phyloP scores from a whole-genome alignment of 495 filamentous ascomycete species.

The Talaromyces nanjingensis region DNA sequence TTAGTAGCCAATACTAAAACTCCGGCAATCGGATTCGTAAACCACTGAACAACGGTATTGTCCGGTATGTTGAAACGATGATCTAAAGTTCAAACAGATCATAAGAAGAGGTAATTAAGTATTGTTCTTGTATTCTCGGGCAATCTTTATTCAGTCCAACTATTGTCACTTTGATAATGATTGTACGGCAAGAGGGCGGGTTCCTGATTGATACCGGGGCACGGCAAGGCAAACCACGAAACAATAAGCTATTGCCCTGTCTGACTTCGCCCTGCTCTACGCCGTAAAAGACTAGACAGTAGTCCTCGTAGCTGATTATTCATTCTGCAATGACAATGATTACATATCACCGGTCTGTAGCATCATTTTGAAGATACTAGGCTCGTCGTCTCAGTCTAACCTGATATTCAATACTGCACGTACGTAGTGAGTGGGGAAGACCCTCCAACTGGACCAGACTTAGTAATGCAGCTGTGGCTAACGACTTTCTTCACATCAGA shows the following conservation, averaged over 20 bases:
- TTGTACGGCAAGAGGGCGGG: not conserved
- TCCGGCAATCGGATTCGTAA: not conserved
- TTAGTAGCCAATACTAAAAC: not conserved
- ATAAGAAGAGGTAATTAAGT: not conserved
- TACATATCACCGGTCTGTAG: not conserved
- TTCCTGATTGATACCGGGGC: not conserved
- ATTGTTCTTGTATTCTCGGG: not conserved
- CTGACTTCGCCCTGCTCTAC: not conserved
- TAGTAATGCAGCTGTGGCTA: not conserved
- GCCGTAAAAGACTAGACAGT: not conserved
- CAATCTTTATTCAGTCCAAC: too few relatives aligned
- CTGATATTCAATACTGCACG: not conserved
- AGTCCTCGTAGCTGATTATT: not conserved
- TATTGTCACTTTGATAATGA: not conserved
- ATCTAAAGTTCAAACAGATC: not conserved
- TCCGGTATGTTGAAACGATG: not conserved
- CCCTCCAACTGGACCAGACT: not conserved
- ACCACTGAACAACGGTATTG: not conserved
- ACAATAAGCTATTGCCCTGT: not conserved
- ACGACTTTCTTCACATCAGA: not conserved
- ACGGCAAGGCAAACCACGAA: not conserved
- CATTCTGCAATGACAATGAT: not conserved
- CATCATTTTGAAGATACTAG: not conserved
- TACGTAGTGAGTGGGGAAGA: not conserved
- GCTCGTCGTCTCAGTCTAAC: not conserved